Percentiles rank a stretch among this genome's conserved stretches.
These are phyloP conservation scores for Colletotrichum chlorophyti DNA, from an alignment of 2,329 filamentous ascomycete genomes.

Conservation along the genomic window DNA sequence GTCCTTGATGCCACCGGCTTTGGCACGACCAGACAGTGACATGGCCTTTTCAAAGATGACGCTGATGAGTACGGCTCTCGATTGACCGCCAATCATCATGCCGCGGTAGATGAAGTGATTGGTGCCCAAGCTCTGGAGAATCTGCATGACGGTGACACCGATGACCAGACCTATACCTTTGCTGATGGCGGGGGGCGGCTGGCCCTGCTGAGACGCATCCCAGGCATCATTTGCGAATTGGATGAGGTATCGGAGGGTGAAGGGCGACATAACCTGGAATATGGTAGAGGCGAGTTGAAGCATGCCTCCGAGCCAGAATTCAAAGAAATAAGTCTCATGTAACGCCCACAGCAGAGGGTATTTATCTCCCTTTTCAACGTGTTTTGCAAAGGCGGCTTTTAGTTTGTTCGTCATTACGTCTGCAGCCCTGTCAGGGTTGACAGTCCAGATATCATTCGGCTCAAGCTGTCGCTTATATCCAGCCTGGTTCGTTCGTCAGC, in stretches of 20 bases:
- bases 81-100: constrained; percentile 89
- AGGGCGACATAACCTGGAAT: constrained; percentile 83
- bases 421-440: constrained; percentile 82
- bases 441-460: constrained; percentile 83
- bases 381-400: constrained; percentile 70
- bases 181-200: constrained; percentile 71
- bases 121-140: constrained; percentile 78
- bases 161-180: constrained; percentile 83
- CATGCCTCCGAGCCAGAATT: constrained; percentile 85
- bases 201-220: constrained; percentile 58
- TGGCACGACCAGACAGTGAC: constrained; percentile 85
- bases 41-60: constrained; percentile 93
- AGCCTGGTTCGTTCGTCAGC: no score
- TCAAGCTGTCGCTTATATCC: constrained; percentile 88
- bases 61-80: constrained; percentile 81
- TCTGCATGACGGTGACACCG: constrained; percentile 86
- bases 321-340: constrained; percentile 83
- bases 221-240: constrained; percentile 84
- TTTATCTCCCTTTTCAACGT: constrained; percentile 72
- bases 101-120: constrained; percentile 94
- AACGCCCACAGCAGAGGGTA: constrained; percentile 81
- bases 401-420: constrained; percentile 73
- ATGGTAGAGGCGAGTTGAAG: constrained; percentile 78
- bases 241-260: constrained; percentile 85
- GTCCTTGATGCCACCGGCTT: constrained; percentile 73